Percentiles rank a stretch among this genome's conserved stretches.
Conservation (phyloP, 495 filamentous ascomycete species). For the Hypoxylon cercidicola region DNA sequence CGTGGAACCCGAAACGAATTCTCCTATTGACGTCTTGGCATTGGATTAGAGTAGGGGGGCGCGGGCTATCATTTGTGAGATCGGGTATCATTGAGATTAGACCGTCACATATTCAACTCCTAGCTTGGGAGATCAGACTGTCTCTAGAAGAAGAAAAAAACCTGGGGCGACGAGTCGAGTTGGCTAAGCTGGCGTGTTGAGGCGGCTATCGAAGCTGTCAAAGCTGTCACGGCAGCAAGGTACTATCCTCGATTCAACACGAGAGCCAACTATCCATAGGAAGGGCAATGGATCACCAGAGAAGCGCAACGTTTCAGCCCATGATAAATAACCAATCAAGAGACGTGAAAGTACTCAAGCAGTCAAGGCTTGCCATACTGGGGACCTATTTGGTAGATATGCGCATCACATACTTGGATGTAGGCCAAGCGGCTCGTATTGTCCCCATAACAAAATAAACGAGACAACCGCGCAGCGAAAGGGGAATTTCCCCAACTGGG, state of each 20-base stretch:
- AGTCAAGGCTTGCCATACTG: not conserved
- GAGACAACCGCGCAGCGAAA: not conserved
- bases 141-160: slow-evolving; percentile 6
- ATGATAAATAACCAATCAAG: slow-evolving; percentile 10
- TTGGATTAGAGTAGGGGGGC: too few relatives aligned
- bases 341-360: not conserved
- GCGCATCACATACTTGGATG: not conserved
- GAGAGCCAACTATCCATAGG: not conserved
- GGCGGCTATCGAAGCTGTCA: not conserved
- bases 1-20: not conserved
- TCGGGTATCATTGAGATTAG: slow-evolving; percentile 1
- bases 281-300: not conserved
- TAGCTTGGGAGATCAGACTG: slow-evolving; percentile 3
- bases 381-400: not conserved
- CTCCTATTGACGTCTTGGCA: not conserved
- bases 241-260: too few relatives aligned
- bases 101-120: not conserved
- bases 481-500: slow-evolving; percentile 15
- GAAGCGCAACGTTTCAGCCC: slow-evolving; percentile 10
- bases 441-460: slow-evolving; percentile 8
- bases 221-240: too few relatives aligned
- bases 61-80: slow-evolving; percentile 4
- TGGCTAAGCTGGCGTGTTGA: slow-evolving; percentile 11
- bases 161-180: slow-evolving; percentile 14
- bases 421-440: slow-evolving; percentile 25